A percentile compares a stretch with the other conserved stretches of the same genome.
These are phyloP conservation scores for Yamadazyma kitorensis DNA, from an alignment of 805 yeast species.

Conservation along the genomic window DNA sequence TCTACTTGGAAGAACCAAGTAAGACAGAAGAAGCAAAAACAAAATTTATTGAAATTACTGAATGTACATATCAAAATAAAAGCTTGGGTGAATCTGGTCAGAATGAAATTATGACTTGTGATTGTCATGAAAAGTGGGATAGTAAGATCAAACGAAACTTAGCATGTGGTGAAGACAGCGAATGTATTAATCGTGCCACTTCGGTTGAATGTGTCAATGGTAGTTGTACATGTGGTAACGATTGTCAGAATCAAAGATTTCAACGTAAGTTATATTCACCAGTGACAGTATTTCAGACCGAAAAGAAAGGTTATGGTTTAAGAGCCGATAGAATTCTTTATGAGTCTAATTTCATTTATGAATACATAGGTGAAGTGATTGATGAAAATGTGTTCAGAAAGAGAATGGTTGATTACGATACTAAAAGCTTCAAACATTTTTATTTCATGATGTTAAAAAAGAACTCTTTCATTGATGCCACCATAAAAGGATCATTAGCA, in stretches of 20 bases:
- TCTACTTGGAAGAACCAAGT: slow-evolving; percentile 45
- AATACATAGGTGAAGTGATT: slow-evolving; percentile 92
- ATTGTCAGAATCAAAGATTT: slow-evolving; percentile 86
- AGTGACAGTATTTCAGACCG: slow-evolving; percentile 81
- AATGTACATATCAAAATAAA: slow-evolving; percentile 62
- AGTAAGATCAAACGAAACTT: slow-evolving; percentile 34
- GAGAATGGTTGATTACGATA: slow-evolving; percentile 73
- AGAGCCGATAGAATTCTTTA: slow-evolving; percentile 61
- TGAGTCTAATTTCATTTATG: slow-evolving; percentile 75
- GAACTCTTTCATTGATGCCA: slow-evolving; percentile 93
- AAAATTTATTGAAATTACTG: slow-evolving; percentile 54
- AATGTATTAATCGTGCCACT: slow-evolving; percentile 89
- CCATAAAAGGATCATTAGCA: slow-evolving; percentile 82
- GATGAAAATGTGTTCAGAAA: slow-evolving; percentile 72
- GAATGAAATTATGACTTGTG: slow-evolving; percentile 87
- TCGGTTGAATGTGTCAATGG: slow-evolving; percentile 85
- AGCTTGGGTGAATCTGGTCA: slow-evolving; percentile 68
- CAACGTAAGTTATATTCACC: slow-evolving; percentile 71
- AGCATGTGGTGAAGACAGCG: slow-evolving; percentile 84
- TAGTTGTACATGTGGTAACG: slow-evolving; percentile 65
- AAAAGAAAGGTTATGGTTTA: slow-evolving; percentile 85
- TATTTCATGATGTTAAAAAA: slow-evolving; percentile 95
- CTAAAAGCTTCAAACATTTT: slow-evolving; percentile 69
- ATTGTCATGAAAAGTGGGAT: slow-evolving; percentile 61
- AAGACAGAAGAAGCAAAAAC: slow-evolving; percentile 66